Percentiles rank a stretch among this genome's conserved stretches.
Evolutionary conservation across 768 basidiomycete genomes (phyloP).

Genomic region (Tricholoma saponaceum): DNA sequence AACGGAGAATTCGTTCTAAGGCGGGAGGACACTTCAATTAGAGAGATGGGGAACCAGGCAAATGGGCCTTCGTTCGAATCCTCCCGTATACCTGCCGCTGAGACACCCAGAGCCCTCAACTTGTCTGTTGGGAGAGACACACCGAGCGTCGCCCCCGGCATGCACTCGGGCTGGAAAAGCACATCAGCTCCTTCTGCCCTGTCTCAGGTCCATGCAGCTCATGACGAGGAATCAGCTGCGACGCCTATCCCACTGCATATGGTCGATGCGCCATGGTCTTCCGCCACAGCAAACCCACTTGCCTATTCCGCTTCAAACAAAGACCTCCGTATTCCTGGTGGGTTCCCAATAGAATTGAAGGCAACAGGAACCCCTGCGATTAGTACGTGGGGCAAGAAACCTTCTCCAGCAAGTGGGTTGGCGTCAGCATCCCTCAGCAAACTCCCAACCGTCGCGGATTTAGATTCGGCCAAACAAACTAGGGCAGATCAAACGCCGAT

Average conservation of each 20-base stretch:
- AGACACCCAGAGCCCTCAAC: constrained; percentile 9
- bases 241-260: constrained; percentile 2
- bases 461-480: background rate
- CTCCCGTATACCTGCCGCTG: background rate
- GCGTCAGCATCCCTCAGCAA: background rate
- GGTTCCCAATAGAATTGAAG: constrained; percentile 3
- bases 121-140: constrained; percentile 8
- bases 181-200: constrained; percentile 9
- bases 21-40: background rate
- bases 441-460: background rate
- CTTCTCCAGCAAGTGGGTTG: background rate
- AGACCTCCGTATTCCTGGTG: constrained; percentile 1
- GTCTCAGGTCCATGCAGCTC: constrained; percentile 4
- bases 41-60: constrained; percentile 1
- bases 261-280: constrained; percentile 6
- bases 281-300: background rate
- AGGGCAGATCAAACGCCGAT: background rate
- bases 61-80: constrained; percentile 1
- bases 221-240: background rate
- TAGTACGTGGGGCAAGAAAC: constrained; percentile 21
- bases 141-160: background rate
- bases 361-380: background rate
- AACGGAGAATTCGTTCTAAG: constrained; percentile 10
- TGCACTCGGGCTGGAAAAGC: constrained; percentile 16
- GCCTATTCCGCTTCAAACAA: background rate